Evolutionary conservation across 2,329 filamentous ascomycete species (phyloP).

Genomic region (Alternaria ventricosa): DNA sequence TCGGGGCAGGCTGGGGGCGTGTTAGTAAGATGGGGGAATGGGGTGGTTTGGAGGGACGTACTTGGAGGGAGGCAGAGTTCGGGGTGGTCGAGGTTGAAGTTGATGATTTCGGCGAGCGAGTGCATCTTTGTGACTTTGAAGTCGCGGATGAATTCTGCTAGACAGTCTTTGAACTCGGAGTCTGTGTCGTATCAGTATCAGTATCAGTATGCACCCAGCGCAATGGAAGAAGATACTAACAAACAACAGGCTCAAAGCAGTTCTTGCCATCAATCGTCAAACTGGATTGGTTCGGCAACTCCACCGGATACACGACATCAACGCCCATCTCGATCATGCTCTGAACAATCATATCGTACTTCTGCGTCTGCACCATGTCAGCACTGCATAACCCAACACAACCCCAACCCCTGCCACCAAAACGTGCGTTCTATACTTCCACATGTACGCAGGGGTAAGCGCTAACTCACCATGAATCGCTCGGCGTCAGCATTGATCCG

Average conservation of each 20-base stretch:
- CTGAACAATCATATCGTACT: conserved; percentile 45
- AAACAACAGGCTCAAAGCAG: conserved; percentile 47
- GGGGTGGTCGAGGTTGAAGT: conserved; percentile 47
- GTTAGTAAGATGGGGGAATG: background rate
- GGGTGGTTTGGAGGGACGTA: conserved; percentile 11
- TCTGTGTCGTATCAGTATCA: conserved; percentile 25
- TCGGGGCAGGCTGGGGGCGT: conserved; percentile 33
- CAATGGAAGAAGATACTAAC: conserved; percentile 28
- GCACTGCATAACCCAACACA: conserved; percentile 4
- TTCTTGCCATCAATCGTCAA: conserved; percentile 42
- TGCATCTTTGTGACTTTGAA: conserved; percentile 46
- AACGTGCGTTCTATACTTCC: background rate
- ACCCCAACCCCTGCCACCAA: conserved; percentile 2
- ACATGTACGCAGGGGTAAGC: background rate
- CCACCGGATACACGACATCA: conserved; percentile 44
- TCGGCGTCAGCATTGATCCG: conserved; percentile 46
- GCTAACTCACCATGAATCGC: conserved; percentile 44
- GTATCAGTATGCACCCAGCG: conserved; percentile 1
- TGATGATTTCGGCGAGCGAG: conserved; percentile 47
- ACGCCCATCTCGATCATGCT: conserved; percentile 47
- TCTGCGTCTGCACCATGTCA: conserved; percentile 36
- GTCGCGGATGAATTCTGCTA: conserved; percentile 43
- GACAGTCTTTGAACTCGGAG: conserved; percentile 44
- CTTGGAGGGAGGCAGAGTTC: conserved; percentile 43
- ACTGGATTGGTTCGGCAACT: conserved; percentile 37